Evolutionary conservation across 768 basidiomycete species (phyloP).

Genomic region (Termitomyces sp.): DNA sequence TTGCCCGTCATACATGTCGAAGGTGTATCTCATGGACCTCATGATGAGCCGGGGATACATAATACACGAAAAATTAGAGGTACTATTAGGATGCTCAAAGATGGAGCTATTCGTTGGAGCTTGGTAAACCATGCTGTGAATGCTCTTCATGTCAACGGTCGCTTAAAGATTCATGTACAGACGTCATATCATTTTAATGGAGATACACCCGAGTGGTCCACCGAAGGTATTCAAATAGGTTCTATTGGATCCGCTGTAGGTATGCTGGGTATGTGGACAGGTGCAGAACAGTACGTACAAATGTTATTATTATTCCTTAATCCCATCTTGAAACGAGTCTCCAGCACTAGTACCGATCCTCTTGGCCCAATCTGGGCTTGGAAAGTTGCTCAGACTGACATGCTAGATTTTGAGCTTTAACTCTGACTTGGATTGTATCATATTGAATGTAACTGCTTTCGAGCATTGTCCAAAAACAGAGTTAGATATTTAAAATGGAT

Average conservation of each 20-base stretch:
- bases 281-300: conserved; percentile 37
- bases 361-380: conserved; percentile 16
- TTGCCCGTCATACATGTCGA: conserved; percentile 46
- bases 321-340: conserved; percentile 2
- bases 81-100: conserved; percentile 40
- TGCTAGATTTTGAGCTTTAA: not conserved
- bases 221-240: conserved; percentile 54
- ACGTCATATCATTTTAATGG: conserved; percentile 25
- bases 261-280: conserved; percentile 50
- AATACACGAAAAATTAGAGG: conserved; percentile 33
- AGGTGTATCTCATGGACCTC: conserved; percentile 37
- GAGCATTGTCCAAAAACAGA: too few species aligned
- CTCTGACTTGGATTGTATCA: too few species aligned
- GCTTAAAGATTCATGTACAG: conserved; percentile 12
- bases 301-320: not conserved
- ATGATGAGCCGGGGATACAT: conserved; percentile 23
- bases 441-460: too few species aligned
- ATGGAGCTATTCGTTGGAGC: conserved; percentile 46
- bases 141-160: not conserved
- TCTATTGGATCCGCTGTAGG: conserved; percentile 47
- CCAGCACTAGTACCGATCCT: conserved; percentile 14
- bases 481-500: too few species aligned
- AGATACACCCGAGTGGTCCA: conserved; percentile 39
- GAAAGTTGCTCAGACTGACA: conserved; percentile 9
- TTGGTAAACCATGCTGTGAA: conserved; percentile 28